A percentile compares a stretch with the other conserved stretches of the same genome.
These are phyloP conservation scores for Cladophialophora yegresii DNA, from an alignment of 2,329 filamentous ascomycete species.

Conservation along the genomic window DNA sequence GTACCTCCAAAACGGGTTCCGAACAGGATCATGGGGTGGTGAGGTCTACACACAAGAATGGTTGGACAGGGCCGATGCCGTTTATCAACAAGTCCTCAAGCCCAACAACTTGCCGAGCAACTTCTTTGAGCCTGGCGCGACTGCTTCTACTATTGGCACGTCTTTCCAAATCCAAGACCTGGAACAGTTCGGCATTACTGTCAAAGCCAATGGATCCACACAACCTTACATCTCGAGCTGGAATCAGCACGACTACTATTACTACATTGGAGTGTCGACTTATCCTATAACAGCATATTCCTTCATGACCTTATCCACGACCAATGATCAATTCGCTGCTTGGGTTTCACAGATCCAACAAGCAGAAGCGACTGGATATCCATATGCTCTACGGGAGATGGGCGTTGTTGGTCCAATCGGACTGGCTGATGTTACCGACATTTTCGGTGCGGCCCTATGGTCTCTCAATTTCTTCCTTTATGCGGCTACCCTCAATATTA, in stretches of 20 bases:
- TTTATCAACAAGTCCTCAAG: conserved; percentile 51
- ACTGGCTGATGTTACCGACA: conserved; percentile 50
- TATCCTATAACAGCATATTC: conserved; percentile 49
- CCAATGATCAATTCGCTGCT: conserved; percentile 52
- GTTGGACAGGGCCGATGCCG: conserved; percentile 47
- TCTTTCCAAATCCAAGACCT: conserved; percentile 52
- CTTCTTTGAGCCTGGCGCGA: conserved; percentile 54
- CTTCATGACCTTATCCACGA: conserved; percentile 51
- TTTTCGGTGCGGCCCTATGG: conserved; percentile 55
- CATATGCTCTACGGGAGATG: conserved; percentile 57
- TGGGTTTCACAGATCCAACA: conserved; percentile 51
- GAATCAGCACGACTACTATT: conserved; percentile 60
- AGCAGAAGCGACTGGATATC: conserved; percentile 46
- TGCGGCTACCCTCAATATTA: conserved; percentile 51
- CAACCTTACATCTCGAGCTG: conserved; percentile 46
- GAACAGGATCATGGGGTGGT: conserved; percentile 49
- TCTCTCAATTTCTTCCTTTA: conserved; percentile 57
- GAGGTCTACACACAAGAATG: conserved; percentile 50
- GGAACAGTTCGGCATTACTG: conserved; percentile 45
- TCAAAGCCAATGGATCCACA: conserved; percentile 42
- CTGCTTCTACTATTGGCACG: conserved; percentile 55
- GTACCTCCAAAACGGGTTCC: conserved; percentile 48
- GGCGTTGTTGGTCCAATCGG: conserved; percentile 55
- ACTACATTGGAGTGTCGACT: conserved; percentile 53
- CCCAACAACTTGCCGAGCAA: conserved; percentile 45